Percentiles rank a stretch among this genome's conserved stretches.
These are phyloP conservation scores for Botrytis tulipae DNA, from an alignment of 2,329 filamentous ascomycete genomes.

Conservation along the genomic window DNA sequence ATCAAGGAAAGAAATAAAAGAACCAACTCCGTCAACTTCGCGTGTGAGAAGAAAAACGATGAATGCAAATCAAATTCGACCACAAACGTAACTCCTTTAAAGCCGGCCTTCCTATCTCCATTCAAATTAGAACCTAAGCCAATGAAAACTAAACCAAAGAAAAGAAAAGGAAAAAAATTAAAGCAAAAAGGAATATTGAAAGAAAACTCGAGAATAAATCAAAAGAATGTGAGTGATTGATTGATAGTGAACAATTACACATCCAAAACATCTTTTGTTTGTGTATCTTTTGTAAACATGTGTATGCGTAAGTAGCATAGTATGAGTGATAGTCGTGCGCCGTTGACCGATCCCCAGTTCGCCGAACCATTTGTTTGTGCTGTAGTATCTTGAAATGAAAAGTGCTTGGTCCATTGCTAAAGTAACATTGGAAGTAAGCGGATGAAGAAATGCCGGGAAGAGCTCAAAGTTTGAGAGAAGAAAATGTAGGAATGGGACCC, in stretches of 20 bases:
- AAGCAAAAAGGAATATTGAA: not conserved
- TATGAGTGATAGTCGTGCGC: not conserved
- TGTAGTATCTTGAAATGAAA: not conserved
- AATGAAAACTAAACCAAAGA: not conserved
- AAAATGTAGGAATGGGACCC: slow-evolving; percentile 9
- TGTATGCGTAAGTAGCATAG: not conserved
- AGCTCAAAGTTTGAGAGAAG: not conserved
- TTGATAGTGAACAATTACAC: slow-evolving; percentile 9
- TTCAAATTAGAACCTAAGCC: slow-evolving; percentile 1
- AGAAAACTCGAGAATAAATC: not conserved
- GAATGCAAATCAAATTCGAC: not conserved
- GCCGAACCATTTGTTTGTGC: not conserved
- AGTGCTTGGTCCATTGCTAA: not conserved
- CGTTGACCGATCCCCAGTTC: not conserved
- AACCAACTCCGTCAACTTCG: not conserved
- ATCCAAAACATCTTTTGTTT: not conserved
- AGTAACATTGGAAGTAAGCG: not conserved
- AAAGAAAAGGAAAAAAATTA: not conserved
- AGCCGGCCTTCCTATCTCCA: not conserved
- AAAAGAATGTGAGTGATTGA: not conserved
- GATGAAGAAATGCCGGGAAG: not conserved
- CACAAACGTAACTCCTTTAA: not conserved
- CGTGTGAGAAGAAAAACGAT: not conserved
- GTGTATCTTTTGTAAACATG: slow-evolving; percentile 7
- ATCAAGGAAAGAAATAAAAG: not conserved